phyloP scores from a whole-genome alignment of 306 rosid species.

The Trifolium fragiferum region DNA sequence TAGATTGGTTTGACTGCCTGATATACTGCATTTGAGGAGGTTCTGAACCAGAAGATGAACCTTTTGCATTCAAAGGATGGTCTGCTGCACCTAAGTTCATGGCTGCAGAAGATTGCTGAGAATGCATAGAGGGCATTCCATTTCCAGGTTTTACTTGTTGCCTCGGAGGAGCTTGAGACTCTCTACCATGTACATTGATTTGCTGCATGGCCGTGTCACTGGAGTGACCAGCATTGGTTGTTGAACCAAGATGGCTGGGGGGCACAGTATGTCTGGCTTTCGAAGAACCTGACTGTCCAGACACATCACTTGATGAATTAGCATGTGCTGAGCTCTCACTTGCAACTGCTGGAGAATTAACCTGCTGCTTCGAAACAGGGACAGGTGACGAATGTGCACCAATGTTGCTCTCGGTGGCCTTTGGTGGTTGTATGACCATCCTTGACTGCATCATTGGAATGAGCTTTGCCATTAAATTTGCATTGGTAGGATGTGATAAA shows the following conservation, averaged over 20 bases:
- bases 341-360: slow-evolving; percentile 70
- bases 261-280: slow-evolving; percentile 79
- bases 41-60: slow-evolving; percentile 58
- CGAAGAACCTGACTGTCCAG: slow-evolving; percentile 82
- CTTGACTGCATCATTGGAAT: slow-evolving; percentile 80
- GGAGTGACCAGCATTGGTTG: slow-evolving; percentile 60
- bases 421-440: slow-evolving; percentile 68
- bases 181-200: slow-evolving; percentile 70
- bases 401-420: slow-evolving; percentile 64
- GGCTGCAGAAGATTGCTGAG: slow-evolving; percentile 67
- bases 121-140: slow-evolving; percentile 67
- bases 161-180: slow-evolving; percentile 70
- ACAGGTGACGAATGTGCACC: slow-evolving; percentile 66
- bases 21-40: slow-evolving; percentile 61
- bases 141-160: slow-evolving; percentile 62
- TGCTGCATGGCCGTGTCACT: slow-evolving; percentile 60
- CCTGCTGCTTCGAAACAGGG: slow-evolving; percentile 85
- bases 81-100: slow-evolving; percentile 60
- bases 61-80: slow-evolving; percentile 58
- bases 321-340: slow-evolving; percentile 88
- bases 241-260: slow-evolving; percentile 64
- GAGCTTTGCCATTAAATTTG: slow-evolving; percentile 76
- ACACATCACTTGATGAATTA: slow-evolving; percentile 75
- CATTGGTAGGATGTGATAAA: slow-evolving; percentile 85
- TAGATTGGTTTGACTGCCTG: slow-evolving; percentile 72